A percentile compares a stretch with the other conserved stretches of the same genome.
phyloP scores from a whole-genome alignment of 352 stramenopile genomes.

The Phytophthora ramorum region DNA sequence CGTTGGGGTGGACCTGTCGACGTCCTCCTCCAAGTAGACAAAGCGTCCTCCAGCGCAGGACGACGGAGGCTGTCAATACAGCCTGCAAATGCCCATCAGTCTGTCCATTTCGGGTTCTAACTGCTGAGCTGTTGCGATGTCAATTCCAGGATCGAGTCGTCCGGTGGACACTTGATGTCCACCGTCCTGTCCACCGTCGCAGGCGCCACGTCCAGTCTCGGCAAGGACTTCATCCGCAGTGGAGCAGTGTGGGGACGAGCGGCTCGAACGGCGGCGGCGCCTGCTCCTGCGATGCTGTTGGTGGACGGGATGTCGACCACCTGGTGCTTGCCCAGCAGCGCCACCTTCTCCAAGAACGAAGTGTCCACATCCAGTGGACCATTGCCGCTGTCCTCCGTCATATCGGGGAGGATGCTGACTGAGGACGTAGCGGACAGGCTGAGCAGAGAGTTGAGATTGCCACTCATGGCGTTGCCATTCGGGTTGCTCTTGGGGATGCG shows the following conservation, averaged over 20 bases:
- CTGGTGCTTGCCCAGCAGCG: slow-evolving; percentile 46
- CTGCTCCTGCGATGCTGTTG: background rate
- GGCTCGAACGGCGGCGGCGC: slow-evolving; percentile 23
- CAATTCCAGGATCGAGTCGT: background rate
- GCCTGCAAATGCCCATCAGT: background rate
- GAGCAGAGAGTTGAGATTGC: slow-evolving; percentile 16
- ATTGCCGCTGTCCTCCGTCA: background rate
- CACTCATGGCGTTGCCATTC: slow-evolving; percentile 9
- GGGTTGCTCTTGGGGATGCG: slow-evolving; percentile 47
- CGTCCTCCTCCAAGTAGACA: slow-evolving; percentile 6
- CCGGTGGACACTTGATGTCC: background rate
- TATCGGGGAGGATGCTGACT: background rate
- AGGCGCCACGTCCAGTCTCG: slow-evolving; percentile 35
- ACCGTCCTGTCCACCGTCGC: background rate
- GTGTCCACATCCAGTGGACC: slow-evolving; percentile 35
- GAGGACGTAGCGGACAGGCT: slow-evolving; percentile 2
- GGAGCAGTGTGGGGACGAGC: slow-evolving; percentile 55
- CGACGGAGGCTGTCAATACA: background rate
- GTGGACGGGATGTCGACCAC: slow-evolving; percentile 30
- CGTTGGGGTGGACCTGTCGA: slow-evolving; percentile 22
- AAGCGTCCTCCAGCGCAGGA: background rate
- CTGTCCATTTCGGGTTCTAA: slow-evolving; percentile 1
- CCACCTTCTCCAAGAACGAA: slow-evolving; percentile 52
- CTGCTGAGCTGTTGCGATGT: background rate
- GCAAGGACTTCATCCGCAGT: slow-evolving; percentile 58